These are phyloP conservation scores for Fomitiporia mediterranea DNA, from an alignment of 1,284 basidiomycete species.

Conservation along the genomic window DNA sequence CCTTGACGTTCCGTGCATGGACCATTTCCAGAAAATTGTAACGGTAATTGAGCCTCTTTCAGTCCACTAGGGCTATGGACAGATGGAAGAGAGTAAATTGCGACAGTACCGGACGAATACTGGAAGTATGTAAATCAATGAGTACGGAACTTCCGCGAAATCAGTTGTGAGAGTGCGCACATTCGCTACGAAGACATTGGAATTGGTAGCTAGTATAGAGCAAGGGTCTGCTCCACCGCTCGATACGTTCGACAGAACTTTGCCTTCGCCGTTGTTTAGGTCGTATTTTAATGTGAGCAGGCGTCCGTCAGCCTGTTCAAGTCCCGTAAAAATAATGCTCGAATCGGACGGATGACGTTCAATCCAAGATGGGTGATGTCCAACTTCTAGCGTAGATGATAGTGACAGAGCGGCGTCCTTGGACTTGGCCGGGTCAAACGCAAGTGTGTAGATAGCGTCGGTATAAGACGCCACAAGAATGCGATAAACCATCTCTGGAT, in stretches of 20 bases:
- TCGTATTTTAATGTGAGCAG: slow-evolving; percentile 51
- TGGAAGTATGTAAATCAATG: background rate
- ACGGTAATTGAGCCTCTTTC: slow-evolving; percentile 16
- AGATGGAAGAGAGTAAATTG: slow-evolving; percentile 2
- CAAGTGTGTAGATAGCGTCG: slow-evolving; percentile 48
- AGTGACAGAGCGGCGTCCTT: slow-evolving; percentile 37
- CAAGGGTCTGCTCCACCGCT: slow-evolving; percentile 62
- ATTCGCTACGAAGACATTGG: slow-evolving; percentile 59
- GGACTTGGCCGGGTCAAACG: slow-evolving; percentile 31
- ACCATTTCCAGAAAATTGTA: slow-evolving; percentile 49
- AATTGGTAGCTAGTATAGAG: slow-evolving; percentile 43
- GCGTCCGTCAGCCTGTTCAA: slow-evolving; percentile 59
- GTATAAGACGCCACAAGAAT: slow-evolving; percentile 68
- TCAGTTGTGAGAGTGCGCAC: slow-evolving; percentile 40
- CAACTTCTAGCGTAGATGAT: slow-evolving; percentile 44
- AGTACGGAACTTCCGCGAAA: background rate
- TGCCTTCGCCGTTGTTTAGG: slow-evolving; percentile 38
- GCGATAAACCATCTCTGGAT: slow-evolving; percentile 29
- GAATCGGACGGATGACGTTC: slow-evolving; percentile 50
- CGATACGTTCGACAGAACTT: slow-evolving; percentile 39
- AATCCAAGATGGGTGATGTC: slow-evolving; percentile 68
- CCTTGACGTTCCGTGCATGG: slow-evolving; percentile 59
- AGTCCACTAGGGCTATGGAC: background rate
- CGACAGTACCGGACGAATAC: slow-evolving; percentile 17
- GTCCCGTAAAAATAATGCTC: slow-evolving; percentile 45